Percentiles rank a stretch among this genome's conserved stretches.
phyloP scores from a whole-genome alignment of 352 stramenopile species.

The Phytophthora ohioensis region DNA sequence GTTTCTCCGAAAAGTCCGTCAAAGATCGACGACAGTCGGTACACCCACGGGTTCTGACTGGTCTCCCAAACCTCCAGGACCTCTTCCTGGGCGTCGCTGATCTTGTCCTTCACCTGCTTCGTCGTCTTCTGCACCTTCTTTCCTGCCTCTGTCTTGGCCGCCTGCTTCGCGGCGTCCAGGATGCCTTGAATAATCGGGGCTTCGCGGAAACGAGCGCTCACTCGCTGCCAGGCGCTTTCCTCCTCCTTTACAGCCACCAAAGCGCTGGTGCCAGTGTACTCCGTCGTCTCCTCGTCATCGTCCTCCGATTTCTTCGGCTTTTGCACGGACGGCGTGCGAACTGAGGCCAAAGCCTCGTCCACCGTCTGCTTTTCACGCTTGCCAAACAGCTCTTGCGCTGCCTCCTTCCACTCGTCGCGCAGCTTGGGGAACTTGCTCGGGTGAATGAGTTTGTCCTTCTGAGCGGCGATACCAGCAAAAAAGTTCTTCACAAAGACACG shows the following conservation, averaged over 20 bases:
- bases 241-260: constrained; percentile 93
- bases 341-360: constrained; percentile 79
- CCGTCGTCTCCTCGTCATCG: constrained; percentile 49
- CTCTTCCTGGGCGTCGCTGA: constrained; percentile 85
- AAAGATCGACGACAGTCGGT: constrained; percentile 97
- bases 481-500: constrained; percentile 70
- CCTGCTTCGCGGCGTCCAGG: constrained; percentile 82
- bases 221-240: constrained; percentile 94
- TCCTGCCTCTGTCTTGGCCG: constrained; percentile 77
- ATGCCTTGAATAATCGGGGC: constrained; percentile 96
- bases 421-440: constrained; percentile 51
- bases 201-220: constrained; percentile 93
- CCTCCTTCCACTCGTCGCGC: constrained; percentile 76
- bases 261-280: constrained; percentile 79
- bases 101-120: constrained; percentile 83
- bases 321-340: constrained; percentile 58
- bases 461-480: constrained; percentile 53
- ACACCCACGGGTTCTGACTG: constrained; percentile 98
- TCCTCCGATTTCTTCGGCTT: constrained; percentile 45
- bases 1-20: constrained; percentile 98
- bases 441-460: constrained; percentile 74
- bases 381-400: constrained; percentile 83
- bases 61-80: constrained; percentile 97
- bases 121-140: constrained; percentile 77
- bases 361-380: constrained; percentile 75